phyloP scores from a whole-genome alignment of 768 basidiomycete species.

The Suillus lakei region DNA sequence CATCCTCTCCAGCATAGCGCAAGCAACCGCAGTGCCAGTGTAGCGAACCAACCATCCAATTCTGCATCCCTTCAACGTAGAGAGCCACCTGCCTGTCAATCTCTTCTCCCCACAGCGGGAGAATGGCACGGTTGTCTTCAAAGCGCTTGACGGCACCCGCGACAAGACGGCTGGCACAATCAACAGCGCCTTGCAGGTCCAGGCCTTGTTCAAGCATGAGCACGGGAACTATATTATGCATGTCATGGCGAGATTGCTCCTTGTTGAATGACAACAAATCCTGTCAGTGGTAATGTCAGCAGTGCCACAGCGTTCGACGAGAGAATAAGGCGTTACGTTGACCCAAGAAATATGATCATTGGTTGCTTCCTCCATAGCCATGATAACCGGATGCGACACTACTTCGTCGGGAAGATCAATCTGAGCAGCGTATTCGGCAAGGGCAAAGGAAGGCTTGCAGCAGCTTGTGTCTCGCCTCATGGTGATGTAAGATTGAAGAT shows the following conservation, averaged over 20 bases:
- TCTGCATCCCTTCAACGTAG: constrained; percentile 66
- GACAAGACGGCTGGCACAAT: constrained; percentile 62
- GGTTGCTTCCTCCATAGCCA: constrained; percentile 48
- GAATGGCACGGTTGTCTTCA: constrained; percentile 43
- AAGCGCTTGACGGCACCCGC: constrained; percentile 56
- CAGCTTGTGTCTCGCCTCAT: constrained; percentile 59
- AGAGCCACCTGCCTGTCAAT: constrained; percentile 59
- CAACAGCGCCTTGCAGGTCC: constrained; percentile 62
- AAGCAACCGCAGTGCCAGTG: constrained; percentile 75
- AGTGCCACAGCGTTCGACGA: constrained; percentile 2
- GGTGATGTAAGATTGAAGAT: constrained; percentile 55
- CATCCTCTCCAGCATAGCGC: constrained; percentile 68
- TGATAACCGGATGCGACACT: constrained; percentile 51
- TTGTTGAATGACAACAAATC: constrained; percentile 76
- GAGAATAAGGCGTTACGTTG: constrained; percentile 38
- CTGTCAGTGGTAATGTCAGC: constrained; percentile 36
- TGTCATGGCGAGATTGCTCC: constrained; percentile 71
- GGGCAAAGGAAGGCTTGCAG: constrained; percentile 51
- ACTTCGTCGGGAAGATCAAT: constrained; percentile 61
- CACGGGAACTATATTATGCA: constrained; percentile 58
- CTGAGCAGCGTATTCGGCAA: constrained; percentile 56
- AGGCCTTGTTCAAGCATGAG: constrained; percentile 54
- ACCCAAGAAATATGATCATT: constrained; percentile 57
- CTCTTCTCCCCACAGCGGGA: constrained; percentile 68
- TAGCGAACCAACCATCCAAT: constrained; percentile 74